Evolutionary conservation across 2,329 filamentous ascomycete genomes (phyloP), one percentile per base, ranked within the genome.

Genomic region (Beauveria varroae): DNA sequence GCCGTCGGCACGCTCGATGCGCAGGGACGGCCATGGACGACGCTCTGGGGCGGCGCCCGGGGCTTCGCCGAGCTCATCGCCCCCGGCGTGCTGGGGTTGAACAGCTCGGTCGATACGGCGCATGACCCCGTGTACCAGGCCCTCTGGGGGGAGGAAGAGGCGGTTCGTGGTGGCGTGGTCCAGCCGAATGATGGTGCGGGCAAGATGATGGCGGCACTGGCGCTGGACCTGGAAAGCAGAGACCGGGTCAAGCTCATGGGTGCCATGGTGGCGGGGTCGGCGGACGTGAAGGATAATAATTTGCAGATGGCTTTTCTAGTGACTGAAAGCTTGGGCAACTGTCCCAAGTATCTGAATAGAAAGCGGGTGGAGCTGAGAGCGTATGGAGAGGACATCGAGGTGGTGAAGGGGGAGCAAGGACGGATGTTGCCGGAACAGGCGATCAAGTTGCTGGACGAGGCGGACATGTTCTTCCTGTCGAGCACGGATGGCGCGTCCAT

Each of bases 311-410:
- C 88, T 16, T 77, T 91, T 50, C 81, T 82, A 46, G 85, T 96
- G 61, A 81, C 88, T 37, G 87, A 90, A 72, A 89, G 85, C 65
- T 68, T 96, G 75, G 87, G 90, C 0, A 96, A 95, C 67, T 96
- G 91, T 67, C 91, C 91, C 1, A 96, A 96, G 73, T 96, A 96
- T 67, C 71, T 96, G 40, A 95, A 93, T 72, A 85, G 84, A 68
- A 92, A 89, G 70, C 75, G 77, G 2, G 84, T 96, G 44, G 69
- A 74, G 2, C 79, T 81, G 5, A 44, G 37, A 22, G 44, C 37
- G 20, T 64, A 66, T 30, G 60, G 55, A 3, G 79, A 82, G 50
- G 63, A 77, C 0, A 81, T 88, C 2, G 70, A 77, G 16, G 83
- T 89, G 4, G 58, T 64, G 40, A 68, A 76, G 5, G 69, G 73